phyloP scores from a whole-genome alignment of 2,329 filamentous ascomycete genomes.

The Gyromitra esculenta region DNA sequence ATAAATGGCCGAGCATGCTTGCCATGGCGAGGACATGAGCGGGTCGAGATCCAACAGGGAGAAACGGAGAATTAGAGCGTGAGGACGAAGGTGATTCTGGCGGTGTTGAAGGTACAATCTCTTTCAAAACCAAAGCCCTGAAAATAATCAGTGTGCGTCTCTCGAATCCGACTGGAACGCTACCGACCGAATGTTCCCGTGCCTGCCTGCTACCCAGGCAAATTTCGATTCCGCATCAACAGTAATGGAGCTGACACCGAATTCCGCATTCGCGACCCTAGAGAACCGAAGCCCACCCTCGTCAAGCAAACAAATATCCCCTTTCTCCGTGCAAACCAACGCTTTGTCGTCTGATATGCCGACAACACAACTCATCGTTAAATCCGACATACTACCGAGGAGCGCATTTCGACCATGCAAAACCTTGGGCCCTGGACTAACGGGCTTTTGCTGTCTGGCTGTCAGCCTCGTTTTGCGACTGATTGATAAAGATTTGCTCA shows the following conservation, averaged over 20 bases:
- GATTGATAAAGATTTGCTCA: slow-evolving; percentile 59
- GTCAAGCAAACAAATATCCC: slow-evolving; percentile 88
- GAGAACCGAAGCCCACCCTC: slow-evolving; percentile 72
- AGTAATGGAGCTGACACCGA: slow-evolving; percentile 62
- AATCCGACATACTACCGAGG: slow-evolving; percentile 81
- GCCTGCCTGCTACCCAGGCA: slow-evolving; percentile 60
- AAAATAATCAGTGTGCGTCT: slow-evolving; percentile 45
- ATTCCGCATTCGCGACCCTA: slow-evolving; percentile 62
- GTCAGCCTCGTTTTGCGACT: slow-evolving; percentile 57
- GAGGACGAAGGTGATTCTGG: slow-evolving; percentile 58
- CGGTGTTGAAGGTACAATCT: slow-evolving; percentile 57
- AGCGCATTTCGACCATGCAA: slow-evolving; percentile 87
- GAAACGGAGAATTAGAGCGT: slow-evolving; percentile 57
- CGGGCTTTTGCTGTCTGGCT: slow-evolving; percentile 59
- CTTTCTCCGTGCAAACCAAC: slow-evolving; percentile 85
- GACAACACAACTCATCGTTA: slow-evolving; percentile 81
- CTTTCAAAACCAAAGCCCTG: slow-evolving; percentile 57
- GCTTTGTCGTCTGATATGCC: slow-evolving; percentile 77
- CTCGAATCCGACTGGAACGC: slow-evolving; percentile 32
- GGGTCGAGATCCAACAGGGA: slow-evolving; percentile 56
- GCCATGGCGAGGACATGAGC: slow-evolving; percentile 70
- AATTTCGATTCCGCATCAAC: slow-evolving; percentile 59
- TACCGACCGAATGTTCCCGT: slow-evolving; percentile 60
- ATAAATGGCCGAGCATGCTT: slow-evolving; percentile 72
- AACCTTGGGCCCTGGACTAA: slow-evolving; percentile 70